Percentiles rank a stretch among this genome's conserved stretches.
phyloP scores from a whole-genome alignment of 345 rosid genomes.

The Pistacia vera region DNA sequence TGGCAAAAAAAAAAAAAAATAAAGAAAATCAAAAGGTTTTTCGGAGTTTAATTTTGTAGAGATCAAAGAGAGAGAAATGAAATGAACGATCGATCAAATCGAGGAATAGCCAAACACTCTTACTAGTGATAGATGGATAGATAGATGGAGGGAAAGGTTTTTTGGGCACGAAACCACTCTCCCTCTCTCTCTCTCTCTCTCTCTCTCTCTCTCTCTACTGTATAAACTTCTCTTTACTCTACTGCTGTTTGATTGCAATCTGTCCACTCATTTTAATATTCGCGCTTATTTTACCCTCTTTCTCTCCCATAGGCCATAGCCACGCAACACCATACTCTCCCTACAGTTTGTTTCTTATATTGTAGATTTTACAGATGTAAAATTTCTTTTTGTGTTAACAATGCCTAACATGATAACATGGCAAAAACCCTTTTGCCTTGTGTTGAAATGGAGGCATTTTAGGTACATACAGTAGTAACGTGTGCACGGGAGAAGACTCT shows the following conservation, averaged over 20 bases:
- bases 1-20: constrained; percentile 49
- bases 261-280: constrained; percentile 28
- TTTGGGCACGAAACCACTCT: constrained; percentile 27
- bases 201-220: background rate
- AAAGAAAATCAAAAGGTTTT: constrained; percentile 15
- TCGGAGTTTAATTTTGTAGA: background rate
- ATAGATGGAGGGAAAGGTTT: constrained; percentile 16
- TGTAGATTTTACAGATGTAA: no score
- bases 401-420: no score
- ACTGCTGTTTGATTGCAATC: constrained; percentile 11
- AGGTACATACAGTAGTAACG: no score
- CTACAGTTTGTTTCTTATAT: no score
- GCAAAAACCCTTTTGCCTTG: no score
- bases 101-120: constrained; percentile 33
- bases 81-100: constrained; percentile 56
- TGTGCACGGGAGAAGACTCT: no score
- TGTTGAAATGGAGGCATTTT: no score
- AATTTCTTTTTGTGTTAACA: no score
- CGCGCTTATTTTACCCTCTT: constrained; percentile 21
- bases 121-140: background rate
- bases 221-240: background rate
- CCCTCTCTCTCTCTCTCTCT: background rate
- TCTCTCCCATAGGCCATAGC: background rate
- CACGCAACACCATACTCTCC: background rate
- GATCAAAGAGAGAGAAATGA: constrained; percentile 31